Conservation (phyloP, 1,139 yeast species). For the Scheffersomyces insectosa region DNA sequence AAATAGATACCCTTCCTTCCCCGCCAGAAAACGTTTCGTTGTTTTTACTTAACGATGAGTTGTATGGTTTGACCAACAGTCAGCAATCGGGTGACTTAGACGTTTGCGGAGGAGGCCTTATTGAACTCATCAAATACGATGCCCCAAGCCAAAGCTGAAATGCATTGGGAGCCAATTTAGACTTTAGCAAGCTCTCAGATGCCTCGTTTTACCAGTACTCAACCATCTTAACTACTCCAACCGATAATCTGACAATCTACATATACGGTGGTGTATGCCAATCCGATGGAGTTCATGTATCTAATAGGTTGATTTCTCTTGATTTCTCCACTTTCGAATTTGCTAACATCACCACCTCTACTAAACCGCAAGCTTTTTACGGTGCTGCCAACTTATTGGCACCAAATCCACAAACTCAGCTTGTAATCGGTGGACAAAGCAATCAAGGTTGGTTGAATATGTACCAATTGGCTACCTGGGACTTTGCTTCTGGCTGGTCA, state of each 20-base stretch:
- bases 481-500: slow-evolving; percentile 59
- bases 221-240: slow-evolving; percentile 37
- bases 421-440: slow-evolving; percentile 57
- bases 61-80: slow-evolving; percentile 32
- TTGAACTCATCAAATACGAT: slow-evolving; percentile 27
- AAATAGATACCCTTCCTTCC: slow-evolving; percentile 19
- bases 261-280: slow-evolving; percentile 49
- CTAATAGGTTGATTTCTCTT: slow-evolving; percentile 38
- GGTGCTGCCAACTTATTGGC: slow-evolving; percentile 47
- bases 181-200: slow-evolving; percentile 28
- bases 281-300: slow-evolving; percentile 18
- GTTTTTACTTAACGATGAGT: slow-evolving; percentile 28
- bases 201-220: slow-evolving; percentile 32
- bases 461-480: slow-evolving; percentile 63
- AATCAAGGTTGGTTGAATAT: slow-evolving; percentile 58
- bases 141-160: slow-evolving; percentile 23
- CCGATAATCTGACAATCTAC: slow-evolving; percentile 34
- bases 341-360: slow-evolving; percentile 40
- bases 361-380: slow-evolving; percentile 53
- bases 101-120: slow-evolving; percentile 29
- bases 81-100: slow-evolving; percentile 13
- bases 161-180: slow-evolving; percentile 12
- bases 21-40: slow-evolving; percentile 39
- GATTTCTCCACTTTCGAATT: slow-evolving; percentile 23
- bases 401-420: slow-evolving; percentile 39